Evolutionary conservation across 768 basidiomycete species (phyloP), one percentile per base, ranked within the genome.

Genomic region (Naganishia antarctica): DNA sequence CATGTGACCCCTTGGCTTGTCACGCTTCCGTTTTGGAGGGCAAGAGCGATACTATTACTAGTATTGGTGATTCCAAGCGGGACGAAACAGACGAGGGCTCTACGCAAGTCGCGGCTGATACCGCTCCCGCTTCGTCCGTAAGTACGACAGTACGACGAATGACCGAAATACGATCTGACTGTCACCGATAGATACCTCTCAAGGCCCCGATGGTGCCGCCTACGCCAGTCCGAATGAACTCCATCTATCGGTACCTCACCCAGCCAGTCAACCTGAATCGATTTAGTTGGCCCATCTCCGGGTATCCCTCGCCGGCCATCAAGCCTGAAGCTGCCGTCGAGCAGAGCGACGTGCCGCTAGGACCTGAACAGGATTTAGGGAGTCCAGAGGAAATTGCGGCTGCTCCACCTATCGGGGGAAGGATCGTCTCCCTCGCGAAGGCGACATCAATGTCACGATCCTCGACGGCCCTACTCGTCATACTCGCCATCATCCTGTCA

Each of bases 171-270:
- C 7, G 4, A 11, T 21, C 32, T 8, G 28, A 9, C 31, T n/a
- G 12, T 11, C 12, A 13, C 37, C 5, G 15, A n/a, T 37, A 57
- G 53, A 18, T 5, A 8, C 21, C 21, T 11, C n/a, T 13, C 4
- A 57, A 57, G 53, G 18, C 53, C 7, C 53, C 34, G 15, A 21
- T 37, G 12, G 23, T 26, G 34, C 53, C 53, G 1, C 21, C 53
- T 18, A 40, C 32, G 32, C 53, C 53, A 34, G 53, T 57, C 16
- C 53, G 53, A 9, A 65, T 65, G 58, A 65, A 48, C 64, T 65
- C 64, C 2, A 47, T 65, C 23, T 60, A 65, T 28, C 50, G 46
- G 11, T 61, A 63, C 18, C 50, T 63, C 28, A 51, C 37, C 5
- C 49, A 51, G 29, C 51, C 43, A 58, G 29, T 41, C 63, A 60